These are phyloP conservation scores for Myriosclerotinia scirpicola DNA, from an alignment of 2,329 filamentous ascomycete genomes.

Conservation along the genomic window DNA sequence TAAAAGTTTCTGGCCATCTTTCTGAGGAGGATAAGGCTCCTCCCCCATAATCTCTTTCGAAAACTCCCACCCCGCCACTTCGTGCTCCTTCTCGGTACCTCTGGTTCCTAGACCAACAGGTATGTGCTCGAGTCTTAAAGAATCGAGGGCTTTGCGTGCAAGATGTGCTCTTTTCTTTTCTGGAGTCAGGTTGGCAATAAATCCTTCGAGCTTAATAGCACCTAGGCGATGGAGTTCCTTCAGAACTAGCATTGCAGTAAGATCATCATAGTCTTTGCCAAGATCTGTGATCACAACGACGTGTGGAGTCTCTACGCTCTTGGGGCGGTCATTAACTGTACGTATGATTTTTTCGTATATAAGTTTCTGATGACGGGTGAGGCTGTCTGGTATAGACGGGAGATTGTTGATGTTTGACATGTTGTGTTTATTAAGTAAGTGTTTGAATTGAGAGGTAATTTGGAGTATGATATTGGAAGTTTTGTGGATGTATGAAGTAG, in stretches of 20 bases:
- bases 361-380: not conserved
- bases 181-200: conserved; percentile 37
- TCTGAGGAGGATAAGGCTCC: conserved; percentile 8
- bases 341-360: conserved; percentile 13
- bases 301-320: conserved; percentile 23
- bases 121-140: conserved; percentile 29
- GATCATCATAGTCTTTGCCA: conserved; percentile 39
- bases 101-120: conserved; percentile 32
- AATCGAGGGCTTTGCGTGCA: conserved; percentile 34
- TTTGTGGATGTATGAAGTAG: not conserved
- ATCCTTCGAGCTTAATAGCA: conserved; percentile 33
- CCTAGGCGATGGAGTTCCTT: conserved; percentile 37
- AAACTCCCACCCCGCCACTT: conserved; percentile 31
- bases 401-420: not conserved
- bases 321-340: not conserved
- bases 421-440: not conserved
- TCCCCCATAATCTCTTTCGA: conserved; percentile 31
- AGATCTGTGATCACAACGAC: conserved; percentile 38
- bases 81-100: conserved; percentile 1
- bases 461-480: not conserved
- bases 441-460: not conserved
- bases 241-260: conserved; percentile 36
- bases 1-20: conserved; percentile 28
- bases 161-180: conserved; percentile 30
- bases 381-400: not conserved